These are phyloP conservation scores for Tuber melanosporum DNA, from an alignment of 495 filamentous ascomycete species.

Conservation along the genomic window DNA sequence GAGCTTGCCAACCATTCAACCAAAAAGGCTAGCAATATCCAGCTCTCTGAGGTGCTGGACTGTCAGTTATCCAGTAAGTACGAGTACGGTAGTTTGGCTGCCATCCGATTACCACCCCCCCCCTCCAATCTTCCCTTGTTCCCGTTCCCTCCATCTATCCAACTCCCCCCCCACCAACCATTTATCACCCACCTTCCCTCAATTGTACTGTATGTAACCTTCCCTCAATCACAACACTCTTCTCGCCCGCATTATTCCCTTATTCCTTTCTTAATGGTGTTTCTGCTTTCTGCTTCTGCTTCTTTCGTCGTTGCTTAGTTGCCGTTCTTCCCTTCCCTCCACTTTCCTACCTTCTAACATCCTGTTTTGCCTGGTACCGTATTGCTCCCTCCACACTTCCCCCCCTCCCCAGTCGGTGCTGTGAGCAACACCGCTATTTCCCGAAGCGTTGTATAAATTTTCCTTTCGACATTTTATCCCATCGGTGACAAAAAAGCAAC, in stretches of 20 bases:
- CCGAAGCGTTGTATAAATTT: conserved; percentile 34
- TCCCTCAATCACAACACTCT: conserved; percentile 20
- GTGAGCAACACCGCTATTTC: conserved; percentile 26
- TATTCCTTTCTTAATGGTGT: conserved; percentile 4
- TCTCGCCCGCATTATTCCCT: conserved; percentile 37
- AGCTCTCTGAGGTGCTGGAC: neutral
- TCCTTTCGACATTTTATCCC: conserved; percentile 31
- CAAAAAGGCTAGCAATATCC: neutral
- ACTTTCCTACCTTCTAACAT: neutral
- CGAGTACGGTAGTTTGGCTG: neutral
- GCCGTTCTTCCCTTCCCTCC: conserved; percentile 4
- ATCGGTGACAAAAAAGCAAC: conserved; percentile 34
- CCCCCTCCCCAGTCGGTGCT: conserved; percentile 19
- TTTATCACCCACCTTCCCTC: conserved; percentile 26
- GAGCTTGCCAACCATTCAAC: neutral
- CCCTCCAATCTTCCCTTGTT: conserved; percentile 30
- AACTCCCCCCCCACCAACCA: conserved; percentile 23
- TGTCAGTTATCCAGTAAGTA: neutral
- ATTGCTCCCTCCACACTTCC: conserved; percentile 4
- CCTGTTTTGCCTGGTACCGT: neutral
- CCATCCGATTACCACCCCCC: conserved; percentile 6
- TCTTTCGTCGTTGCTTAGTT: conserved; percentile 22
- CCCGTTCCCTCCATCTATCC: conserved; percentile 33
- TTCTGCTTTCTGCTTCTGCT: conserved; percentile 25
- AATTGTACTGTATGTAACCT: conserved; percentile 29